These are phyloP conservation scores for Chenopodium berlandieri DNA, from an alignment of 148 eudicot genomes.

Conservation along the genomic window DNA sequence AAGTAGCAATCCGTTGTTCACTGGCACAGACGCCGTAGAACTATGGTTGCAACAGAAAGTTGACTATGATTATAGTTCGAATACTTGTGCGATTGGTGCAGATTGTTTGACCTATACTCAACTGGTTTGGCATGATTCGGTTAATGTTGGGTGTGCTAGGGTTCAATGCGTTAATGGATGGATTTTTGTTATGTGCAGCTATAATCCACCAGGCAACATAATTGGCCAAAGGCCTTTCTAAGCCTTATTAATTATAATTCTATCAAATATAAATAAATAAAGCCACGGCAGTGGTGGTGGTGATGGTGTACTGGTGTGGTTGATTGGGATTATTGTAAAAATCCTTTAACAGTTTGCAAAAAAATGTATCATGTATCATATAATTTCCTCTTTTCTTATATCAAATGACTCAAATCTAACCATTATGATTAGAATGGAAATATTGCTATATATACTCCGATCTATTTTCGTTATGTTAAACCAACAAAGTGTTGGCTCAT, in stretches of 20 bases:
- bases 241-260: neutral
- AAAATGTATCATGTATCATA: too few relatives aligned
- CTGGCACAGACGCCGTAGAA: constrained; percentile 23
- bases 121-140: constrained; percentile 45
- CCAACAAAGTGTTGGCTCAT: too few relatives aligned
- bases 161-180: constrained; percentile 37
- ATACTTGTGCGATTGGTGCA: constrained; percentile 31
- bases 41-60: constrained; percentile 33
- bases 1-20: constrained; percentile 12
- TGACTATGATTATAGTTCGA: constrained; percentile 27
- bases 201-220: constrained; percentile 41
- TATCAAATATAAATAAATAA: too few relatives aligned
- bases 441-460: too few relatives aligned
- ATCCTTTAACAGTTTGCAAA: too few relatives aligned
- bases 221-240: constrained; percentile 36
- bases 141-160: constrained; percentile 45
- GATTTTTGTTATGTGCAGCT: constrained; percentile 41
- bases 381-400: too few relatives aligned
- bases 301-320: too few relatives aligned
- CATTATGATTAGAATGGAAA: too few relatives aligned
- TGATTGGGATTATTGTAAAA: too few relatives aligned
- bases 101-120: constrained; percentile 47
- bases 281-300: too few relatives aligned
- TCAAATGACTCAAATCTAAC: too few relatives aligned
- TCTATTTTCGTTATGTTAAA: too few relatives aligned